These are phyloP conservation scores for Arthroderma sp. DNA, from an alignment of 2,329 filamentous ascomycete species.

Conservation along the genomic window DNA sequence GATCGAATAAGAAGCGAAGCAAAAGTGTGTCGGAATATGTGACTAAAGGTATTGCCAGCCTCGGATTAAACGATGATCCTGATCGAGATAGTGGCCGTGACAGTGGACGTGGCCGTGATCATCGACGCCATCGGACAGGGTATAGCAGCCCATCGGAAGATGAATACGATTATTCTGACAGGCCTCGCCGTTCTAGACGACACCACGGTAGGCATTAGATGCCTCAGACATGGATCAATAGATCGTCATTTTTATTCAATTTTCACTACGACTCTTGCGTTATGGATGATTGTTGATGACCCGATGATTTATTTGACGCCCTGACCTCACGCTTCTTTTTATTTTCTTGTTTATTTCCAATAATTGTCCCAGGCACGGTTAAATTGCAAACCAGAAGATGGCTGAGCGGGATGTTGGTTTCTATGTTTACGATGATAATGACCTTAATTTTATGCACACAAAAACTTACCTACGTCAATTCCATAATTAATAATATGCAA, in stretches of 20 bases:
- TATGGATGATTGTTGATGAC: not conserved
- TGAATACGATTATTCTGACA: constrained; percentile 30
- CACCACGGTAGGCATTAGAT: not conserved
- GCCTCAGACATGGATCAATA: too few species aligned
- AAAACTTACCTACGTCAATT: not conserved
- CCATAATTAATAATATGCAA: not conserved
- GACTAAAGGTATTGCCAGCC: constrained; percentile 33
- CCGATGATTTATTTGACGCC: not conserved
- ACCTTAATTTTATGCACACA: not conserved
- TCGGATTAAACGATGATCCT: constrained; percentile 30
- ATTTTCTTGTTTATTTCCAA: not conserved
- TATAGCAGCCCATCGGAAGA: constrained; percentile 23
- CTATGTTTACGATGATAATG: not conserved
- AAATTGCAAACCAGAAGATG: not conserved
- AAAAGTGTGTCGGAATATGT: constrained; percentile 37
- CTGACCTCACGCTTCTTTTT: not conserved
- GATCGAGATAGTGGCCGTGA: constrained; percentile 19
- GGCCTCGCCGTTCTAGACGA: constrained; percentile 18
- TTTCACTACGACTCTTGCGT: not conserved
- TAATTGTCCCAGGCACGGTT: not conserved
- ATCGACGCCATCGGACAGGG: constrained; percentile 20
- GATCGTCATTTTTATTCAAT: not conserved
- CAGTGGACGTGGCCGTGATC: constrained; percentile 13
- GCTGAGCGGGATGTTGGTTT: not conserved
- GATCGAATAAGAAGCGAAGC: constrained; percentile 33